phyloP scores from a whole-genome alignment of 495 filamentous ascomycete genomes.

The Trypethelium eluteriae region DNA sequence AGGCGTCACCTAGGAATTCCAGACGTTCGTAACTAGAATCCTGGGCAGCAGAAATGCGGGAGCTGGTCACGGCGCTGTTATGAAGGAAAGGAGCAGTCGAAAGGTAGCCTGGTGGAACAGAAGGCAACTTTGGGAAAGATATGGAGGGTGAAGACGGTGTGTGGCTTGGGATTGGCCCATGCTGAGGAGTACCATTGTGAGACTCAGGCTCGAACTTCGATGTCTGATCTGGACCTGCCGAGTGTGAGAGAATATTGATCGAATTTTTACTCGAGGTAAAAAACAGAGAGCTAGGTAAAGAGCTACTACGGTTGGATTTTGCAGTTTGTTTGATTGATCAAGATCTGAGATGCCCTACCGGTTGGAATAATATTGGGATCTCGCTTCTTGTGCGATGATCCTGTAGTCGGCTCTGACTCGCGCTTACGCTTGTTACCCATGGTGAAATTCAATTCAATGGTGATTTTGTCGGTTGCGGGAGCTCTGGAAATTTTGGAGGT shows the following conservation, averaged over 20 bases:
- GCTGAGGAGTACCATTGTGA: background rate
- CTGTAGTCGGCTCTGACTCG: background rate
- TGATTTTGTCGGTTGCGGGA: background rate
- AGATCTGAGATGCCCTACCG: background rate
- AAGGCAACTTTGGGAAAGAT: conserved; percentile 22
- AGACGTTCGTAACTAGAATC: conserved; percentile 28
- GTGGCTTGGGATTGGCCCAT: conserved; percentile 17
- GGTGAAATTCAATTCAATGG: background rate
- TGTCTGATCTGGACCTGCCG: no score
- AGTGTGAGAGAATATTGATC: no score
- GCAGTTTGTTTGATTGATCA: no score
- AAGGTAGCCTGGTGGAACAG: conserved; percentile 15
- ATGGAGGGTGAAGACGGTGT: conserved; percentile 17
- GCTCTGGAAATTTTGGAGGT: conserved; percentile 7
- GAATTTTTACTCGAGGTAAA: no score
- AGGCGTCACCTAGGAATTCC: conserved; percentile 40
- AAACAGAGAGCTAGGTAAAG: no score
- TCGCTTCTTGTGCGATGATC: background rate
- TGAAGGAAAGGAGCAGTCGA: conserved; percentile 26
- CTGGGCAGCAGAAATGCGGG: conserved; percentile 10
- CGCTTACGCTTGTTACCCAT: conserved; percentile 6
- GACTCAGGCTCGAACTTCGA: no score
- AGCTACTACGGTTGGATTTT: no score
- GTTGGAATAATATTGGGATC: background rate
- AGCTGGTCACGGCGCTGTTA: conserved; percentile 14